Conservation (phyloP, 768 basidiomycete genomes). For the Dioszegia hungarica region DNA sequence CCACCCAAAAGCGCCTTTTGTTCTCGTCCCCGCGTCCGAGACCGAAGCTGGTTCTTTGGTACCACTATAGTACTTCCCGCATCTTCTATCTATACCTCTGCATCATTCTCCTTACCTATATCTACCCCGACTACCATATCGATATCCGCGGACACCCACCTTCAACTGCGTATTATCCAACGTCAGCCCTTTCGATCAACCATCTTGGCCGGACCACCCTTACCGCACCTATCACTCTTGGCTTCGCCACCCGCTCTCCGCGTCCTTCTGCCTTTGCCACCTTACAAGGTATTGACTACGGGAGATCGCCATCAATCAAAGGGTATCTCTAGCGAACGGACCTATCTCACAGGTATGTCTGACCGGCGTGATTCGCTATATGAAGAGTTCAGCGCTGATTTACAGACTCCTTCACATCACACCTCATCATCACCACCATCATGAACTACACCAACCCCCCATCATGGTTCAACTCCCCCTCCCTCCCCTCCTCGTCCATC, state of each 20-base stretch:
- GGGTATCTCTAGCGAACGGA: background rate
- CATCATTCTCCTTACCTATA: background rate
- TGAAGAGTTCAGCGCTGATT: too few species aligned
- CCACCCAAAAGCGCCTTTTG: background rate
- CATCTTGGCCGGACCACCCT: too few species aligned
- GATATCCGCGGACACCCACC: background rate
- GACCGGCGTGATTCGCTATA: too few species aligned
- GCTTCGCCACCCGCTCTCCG: background rate
- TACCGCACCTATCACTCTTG: too few species aligned
- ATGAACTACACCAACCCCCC: background rate
- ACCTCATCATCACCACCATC: background rate
- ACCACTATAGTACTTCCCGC: background rate
- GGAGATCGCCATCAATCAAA: background rate
- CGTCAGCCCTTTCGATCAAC: background rate
- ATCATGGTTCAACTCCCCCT: conserved; percentile 9
- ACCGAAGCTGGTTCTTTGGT: background rate
- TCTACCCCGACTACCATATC: background rate
- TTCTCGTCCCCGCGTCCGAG: background rate
- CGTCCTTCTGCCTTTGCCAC: background rate
- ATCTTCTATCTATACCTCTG: background rate
- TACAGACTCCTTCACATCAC: too few species aligned
- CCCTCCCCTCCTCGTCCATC: conserved; percentile 5
- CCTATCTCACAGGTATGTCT: too few species aligned
- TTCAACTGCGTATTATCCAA: background rate
- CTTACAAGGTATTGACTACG: conserved; percentile 5